Evolutionary conservation across 1,284 basidiomycete genomes (phyloP), one percentile per base, ranked within the genome.

Genomic region (Athelia psychrophila): DNA sequence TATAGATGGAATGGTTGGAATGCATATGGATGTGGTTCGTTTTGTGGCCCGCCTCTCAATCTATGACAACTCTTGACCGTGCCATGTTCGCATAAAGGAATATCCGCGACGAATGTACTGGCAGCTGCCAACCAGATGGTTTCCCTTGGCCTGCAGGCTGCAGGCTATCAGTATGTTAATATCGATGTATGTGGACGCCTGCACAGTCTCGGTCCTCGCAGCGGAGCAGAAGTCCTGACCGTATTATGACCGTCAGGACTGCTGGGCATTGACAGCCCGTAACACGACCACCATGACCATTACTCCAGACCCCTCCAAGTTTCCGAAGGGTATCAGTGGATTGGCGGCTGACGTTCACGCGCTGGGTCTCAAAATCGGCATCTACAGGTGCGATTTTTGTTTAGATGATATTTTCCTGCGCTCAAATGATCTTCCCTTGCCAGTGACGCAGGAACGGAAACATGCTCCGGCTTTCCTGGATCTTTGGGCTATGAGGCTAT

Each of bases 1-100:
- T 24, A 20, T 42, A 79, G 78, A 32, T 81, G 79, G 79, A 81
- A 81, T 55, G 65, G 71, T 10, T 80, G 78, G 78, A 81, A 81
- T 53, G 79, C 78, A 2, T 80, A 79, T 57, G 64, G 66, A 27
- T 72, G 79, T 51, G 61, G 77, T 79, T 58, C 20, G 70, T 53
- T 13, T 27, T 22, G 3, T 22, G 48, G 12, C 24, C n/a, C 15
- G 22, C 44, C 20, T 13, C 36, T 23, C 30, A 8, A 6, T 18
- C 33, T 12, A 32, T 44, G 24, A 25, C 47, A 48, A 38, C 15
- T 33, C 38, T 44, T 54, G 18, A n/a, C n/a, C n/a, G n/a, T n/a
- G n/a, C n/a, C n/a, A n/a, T n/a, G n/a, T n/a, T n/a, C 13, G 51
- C 51, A 13, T 49, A 51, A 30, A 23, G 50, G 74, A 74, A 76